Conservation (phyloP, 768 basidiomycete genomes). For the Fistulinella prunicolor region DNA sequence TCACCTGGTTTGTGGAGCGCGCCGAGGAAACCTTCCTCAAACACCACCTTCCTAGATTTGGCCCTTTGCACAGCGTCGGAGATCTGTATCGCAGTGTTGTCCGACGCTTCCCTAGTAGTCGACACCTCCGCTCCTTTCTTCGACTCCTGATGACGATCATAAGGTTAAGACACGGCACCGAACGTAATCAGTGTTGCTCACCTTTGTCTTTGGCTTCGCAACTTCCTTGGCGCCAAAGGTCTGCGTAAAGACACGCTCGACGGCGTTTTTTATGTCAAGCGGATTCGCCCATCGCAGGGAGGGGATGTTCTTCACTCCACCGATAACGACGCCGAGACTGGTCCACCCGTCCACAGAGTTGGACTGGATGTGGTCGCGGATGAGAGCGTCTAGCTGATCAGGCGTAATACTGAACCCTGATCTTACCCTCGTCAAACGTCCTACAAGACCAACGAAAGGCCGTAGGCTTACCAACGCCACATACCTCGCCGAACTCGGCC, state of each 20-base stretch:
- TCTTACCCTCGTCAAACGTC: constrained; percentile 3
- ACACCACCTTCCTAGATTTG: constrained; percentile 59
- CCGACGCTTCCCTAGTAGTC: constrained; percentile 1
- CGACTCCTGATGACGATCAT: constrained; percentile 37
- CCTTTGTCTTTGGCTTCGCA: constrained; percentile 66
- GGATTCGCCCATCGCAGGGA: constrained; percentile 80
- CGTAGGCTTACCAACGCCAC: constrained; percentile 76
- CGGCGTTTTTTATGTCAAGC: constrained; percentile 78
- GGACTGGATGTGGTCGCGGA: constrained; percentile 55
- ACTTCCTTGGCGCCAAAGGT: constrained; percentile 72
- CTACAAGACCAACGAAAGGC: too few species aligned
- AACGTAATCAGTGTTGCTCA: constrained; percentile 22
- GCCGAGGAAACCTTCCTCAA: constrained; percentile 93
- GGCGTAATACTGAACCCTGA: constrained; percentile 77
- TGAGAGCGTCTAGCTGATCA: constrained; percentile 54
- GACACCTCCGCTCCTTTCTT: constrained; percentile 42
- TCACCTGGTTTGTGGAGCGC: constrained; percentile 89
- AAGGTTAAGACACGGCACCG: not conserved
- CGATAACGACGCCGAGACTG: constrained; percentile 64
- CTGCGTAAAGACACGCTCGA: constrained; percentile 64
- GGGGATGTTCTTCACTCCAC: constrained; percentile 57
- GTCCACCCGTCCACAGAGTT: constrained; percentile 69
- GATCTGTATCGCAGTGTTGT: constrained; percentile 27
- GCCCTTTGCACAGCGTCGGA: constrained; percentile 37
- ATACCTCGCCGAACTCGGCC: constrained; percentile 67